Evolutionary conservation across 202 grass and related monocot genomes (phyloP).

Genomic region (Schoenoplectus tabernaemontani): DNA sequence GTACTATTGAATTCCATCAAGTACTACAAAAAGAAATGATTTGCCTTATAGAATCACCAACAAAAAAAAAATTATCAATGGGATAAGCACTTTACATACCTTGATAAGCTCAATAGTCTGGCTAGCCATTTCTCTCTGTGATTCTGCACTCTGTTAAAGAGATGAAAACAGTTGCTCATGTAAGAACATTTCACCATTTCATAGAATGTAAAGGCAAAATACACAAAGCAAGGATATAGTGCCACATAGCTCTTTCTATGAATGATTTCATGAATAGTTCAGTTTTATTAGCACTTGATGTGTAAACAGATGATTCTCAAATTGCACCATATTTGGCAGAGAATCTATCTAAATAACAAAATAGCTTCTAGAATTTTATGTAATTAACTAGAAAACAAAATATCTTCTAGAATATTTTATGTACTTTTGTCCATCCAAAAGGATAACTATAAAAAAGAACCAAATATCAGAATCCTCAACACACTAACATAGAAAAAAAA

Average conservation of each 20-base stretch:
- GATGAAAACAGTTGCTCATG: conserved; percentile 9
- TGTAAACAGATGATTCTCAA: background rate
- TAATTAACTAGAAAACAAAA: too few relatives aligned
- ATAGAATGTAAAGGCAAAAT: background rate
- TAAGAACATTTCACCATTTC: conserved; percentile 6
- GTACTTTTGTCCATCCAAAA: background rate
- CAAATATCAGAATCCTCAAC: conserved; percentile 20
- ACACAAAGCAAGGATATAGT: background rate
- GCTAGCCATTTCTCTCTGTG: conserved; percentile 95
- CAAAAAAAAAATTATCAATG: too few relatives aligned
- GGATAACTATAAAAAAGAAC: conserved; percentile 11
- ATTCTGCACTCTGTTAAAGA: conserved; percentile 89
- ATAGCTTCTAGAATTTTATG: background rate
- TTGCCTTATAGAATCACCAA: conserved; percentile 2
- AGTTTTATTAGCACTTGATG: background rate
- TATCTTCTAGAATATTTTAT: background rate
- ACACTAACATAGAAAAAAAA: background rate
- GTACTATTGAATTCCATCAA: conserved; percentile 99
- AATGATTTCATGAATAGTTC: background rate
- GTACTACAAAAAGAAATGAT: conserved; percentile 58
- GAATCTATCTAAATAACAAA: background rate
- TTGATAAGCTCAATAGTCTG: conserved; percentile 99
- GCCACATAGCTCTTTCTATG: background rate
- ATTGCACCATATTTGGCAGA: background rate
- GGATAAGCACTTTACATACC: conserved; percentile 31